Conservation (phyloP, 495 filamentous ascomycete species). For the Filosporella fistucella region DNA sequence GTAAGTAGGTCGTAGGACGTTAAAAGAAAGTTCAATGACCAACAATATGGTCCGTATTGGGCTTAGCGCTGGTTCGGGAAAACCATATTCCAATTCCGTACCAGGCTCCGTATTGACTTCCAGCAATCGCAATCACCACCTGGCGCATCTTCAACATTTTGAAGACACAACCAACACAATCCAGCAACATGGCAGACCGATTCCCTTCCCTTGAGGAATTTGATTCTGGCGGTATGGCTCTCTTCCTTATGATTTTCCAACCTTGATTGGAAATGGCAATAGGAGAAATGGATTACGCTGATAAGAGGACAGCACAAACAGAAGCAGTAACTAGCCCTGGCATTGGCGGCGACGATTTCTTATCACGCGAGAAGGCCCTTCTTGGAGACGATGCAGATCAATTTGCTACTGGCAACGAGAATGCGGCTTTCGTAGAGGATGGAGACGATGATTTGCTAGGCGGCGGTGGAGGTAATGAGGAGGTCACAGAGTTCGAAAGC, state of each 20-base stretch:
- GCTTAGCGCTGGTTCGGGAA: too few relatives aligned
- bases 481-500: conserved; percentile 73
- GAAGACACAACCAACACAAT: too few relatives aligned
- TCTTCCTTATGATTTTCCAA: not conserved
- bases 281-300: too few relatives aligned
- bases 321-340: conserved; percentile 37
- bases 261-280: too few relatives aligned
- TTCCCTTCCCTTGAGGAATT: conserved; percentile 98
- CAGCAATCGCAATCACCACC: too few relatives aligned
- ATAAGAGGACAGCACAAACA: conserved; percentile 47
- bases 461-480: conserved; percentile 41
- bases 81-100: too few relatives aligned
- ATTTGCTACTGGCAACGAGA: conserved; percentile 77
- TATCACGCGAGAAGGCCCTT: conserved; percentile 79
- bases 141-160: too few relatives aligned
- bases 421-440: conserved; percentile 49
- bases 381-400: conserved; percentile 90
- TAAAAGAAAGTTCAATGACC: too few relatives aligned
- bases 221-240: conserved; percentile 68
- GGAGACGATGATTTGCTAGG: conserved; percentile 75
- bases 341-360: conserved; percentile 65
- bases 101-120: too few relatives aligned
- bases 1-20: too few relatives aligned
- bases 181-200: conserved; percentile 75
- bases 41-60: too few relatives aligned